These are phyloP conservation scores for Dendrocalamus sinicus DNA, from an alignment of 176 grass and related monocot genomes.

Conservation along the genomic window DNA sequence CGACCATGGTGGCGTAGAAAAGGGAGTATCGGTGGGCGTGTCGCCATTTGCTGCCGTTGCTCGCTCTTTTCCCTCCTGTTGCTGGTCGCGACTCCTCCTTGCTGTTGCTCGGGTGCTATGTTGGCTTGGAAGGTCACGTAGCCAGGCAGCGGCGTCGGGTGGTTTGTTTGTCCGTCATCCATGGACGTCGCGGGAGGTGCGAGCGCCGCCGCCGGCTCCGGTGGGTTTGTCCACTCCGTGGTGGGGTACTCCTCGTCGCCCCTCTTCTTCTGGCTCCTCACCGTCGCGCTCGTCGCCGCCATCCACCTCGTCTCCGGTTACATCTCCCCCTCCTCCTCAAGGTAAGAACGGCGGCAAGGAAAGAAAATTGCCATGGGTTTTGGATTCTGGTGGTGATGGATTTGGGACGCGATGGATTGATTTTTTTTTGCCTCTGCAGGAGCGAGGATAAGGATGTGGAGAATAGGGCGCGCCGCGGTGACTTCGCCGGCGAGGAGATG, in stretches of 20 bases:
- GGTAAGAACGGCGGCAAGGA: slow-evolving; percentile 6
- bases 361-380: background rate
- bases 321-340: slow-evolving; percentile 39
- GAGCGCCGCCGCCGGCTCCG: background rate
- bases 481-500: background rate
- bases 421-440: background rate
- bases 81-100: background rate
- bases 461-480: background rate
- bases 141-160: background rate
- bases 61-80: background rate
- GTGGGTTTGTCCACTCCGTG: slow-evolving; percentile 37
- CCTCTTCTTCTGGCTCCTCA: slow-evolving; percentile 58
- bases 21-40: slow-evolving; percentile 11
- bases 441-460: slow-evolving; percentile 3
- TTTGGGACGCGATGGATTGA: background rate
- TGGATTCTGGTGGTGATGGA: background rate
- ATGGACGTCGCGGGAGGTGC: slow-evolving; percentile 43
- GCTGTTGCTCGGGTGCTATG: background rate
- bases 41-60: background rate
- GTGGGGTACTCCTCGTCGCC: slow-evolving; percentile 29
- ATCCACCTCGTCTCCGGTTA: slow-evolving; percentile 41
- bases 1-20: slow-evolving; percentile 10
- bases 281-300: slow-evolving; percentile 55
- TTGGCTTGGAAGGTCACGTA: background rate
- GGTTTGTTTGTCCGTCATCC: background rate